Evolutionary conservation across 139 green algal species (phyloP).

Genomic region (Limnomonas spitsbergensis): DNA sequence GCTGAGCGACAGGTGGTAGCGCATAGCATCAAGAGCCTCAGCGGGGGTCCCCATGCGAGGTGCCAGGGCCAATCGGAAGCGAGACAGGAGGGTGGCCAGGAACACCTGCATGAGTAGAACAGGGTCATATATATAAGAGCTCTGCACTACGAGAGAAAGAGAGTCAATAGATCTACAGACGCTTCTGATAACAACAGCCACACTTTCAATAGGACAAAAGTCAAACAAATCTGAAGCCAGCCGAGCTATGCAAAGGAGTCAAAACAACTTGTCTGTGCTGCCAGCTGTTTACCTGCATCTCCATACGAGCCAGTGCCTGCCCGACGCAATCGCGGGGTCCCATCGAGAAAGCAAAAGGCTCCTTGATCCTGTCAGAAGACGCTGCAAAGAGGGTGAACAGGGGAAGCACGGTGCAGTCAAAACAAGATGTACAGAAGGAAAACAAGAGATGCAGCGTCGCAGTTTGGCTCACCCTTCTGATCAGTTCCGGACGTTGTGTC

Average conservation of each 20-base stretch:
- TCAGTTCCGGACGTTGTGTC: no score
- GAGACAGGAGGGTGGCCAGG: slow-evolving; percentile 11
- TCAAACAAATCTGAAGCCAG: no score
- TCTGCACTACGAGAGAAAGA: no score
- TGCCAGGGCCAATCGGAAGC: slow-evolving; percentile 1
- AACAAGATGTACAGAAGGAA: no score
- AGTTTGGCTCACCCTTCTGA: no score
- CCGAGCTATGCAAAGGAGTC: not conserved
- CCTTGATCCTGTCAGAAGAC: no score
- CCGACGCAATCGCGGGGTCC: slow-evolving; percentile 39
- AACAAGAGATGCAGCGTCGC: no score
- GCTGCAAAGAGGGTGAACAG: no score
- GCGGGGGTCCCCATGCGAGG: not conserved
- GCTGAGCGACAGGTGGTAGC: not conserved
- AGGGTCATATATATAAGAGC: not conserved
- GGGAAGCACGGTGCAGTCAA: no score
- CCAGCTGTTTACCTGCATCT: slow-evolving; percentile 32
- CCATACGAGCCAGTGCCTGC: slow-evolving; percentile 23
- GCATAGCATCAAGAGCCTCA: not conserved
- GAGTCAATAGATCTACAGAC: not conserved
- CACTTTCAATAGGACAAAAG: no score
- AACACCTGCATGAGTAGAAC: slow-evolving; percentile 2
- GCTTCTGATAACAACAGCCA: not conserved
- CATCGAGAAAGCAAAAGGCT: slow-evolving; percentile 2
- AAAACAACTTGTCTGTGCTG: not conserved